Evolutionary conservation across 2,329 filamentous ascomycete species (phyloP).

Genomic region (Colletotrichum scovillei): DNA sequence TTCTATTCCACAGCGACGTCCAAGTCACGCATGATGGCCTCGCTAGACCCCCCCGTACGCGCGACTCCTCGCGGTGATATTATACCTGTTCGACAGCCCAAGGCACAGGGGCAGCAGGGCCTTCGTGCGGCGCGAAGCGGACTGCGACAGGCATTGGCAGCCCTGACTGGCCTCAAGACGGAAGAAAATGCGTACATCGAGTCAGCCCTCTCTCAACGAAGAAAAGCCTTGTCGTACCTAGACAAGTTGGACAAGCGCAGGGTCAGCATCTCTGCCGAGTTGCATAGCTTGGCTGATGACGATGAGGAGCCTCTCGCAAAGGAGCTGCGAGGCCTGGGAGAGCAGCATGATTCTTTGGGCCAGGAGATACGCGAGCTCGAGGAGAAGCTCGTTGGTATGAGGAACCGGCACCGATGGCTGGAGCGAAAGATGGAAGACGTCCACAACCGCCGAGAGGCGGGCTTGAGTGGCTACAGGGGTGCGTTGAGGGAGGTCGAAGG

Average conservation of each 20-base stretch:
- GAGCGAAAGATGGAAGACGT: slow-evolving; percentile 70
- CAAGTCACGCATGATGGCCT: slow-evolving; percentile 52
- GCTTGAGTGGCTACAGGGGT: slow-evolving; percentile 77
- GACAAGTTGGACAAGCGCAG: slow-evolving; percentile 63
- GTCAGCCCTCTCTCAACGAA: slow-evolving; percentile 65
- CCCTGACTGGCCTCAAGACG: slow-evolving; percentile 72
- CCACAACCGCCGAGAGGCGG: slow-evolving; percentile 74
- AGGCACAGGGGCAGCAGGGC: slow-evolving; percentile 59
- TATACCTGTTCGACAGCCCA: slow-evolving; percentile 71
- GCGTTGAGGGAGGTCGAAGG: slow-evolving; percentile 74
- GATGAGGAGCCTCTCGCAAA: slow-evolving; percentile 68
- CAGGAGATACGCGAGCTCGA: slow-evolving; percentile 75
- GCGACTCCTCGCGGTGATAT: slow-evolving; percentile 59
- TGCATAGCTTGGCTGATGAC: slow-evolving; percentile 65
- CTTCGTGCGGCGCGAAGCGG: slow-evolving; percentile 73
- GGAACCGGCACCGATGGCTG: slow-evolving; percentile 69
- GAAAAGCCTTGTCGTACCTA: slow-evolving; percentile 68
- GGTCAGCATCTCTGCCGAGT: slow-evolving; percentile 61
- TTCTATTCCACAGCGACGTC: slow-evolving; percentile 52
- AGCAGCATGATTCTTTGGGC: slow-evolving; percentile 65
- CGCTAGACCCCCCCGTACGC: slow-evolving; percentile 53
- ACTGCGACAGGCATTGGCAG: slow-evolving; percentile 71
- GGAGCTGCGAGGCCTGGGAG: slow-evolving; percentile 69
- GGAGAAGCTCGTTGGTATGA: slow-evolving; percentile 70
- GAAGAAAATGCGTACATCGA: slow-evolving; percentile 75